A percentile compares a stretch with the other conserved stretches of the same genome.
These are phyloP conservation scores for Sporothrix inflata DNA, from an alignment of 2,329 filamentous ascomycete genomes.

Conservation along the genomic window DNA sequence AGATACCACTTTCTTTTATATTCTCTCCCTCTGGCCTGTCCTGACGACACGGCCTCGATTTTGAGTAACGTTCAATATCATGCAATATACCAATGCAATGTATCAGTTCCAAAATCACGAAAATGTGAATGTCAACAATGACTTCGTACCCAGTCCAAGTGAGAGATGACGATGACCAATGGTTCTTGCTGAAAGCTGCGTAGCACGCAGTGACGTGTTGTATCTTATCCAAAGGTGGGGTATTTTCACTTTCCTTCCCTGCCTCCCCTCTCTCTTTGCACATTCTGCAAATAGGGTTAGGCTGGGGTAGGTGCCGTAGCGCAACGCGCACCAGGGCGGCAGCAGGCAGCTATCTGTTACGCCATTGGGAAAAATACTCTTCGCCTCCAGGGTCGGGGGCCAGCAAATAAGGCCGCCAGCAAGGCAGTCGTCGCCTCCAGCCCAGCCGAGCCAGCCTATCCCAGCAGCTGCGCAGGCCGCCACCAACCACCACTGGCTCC, in stretches of 20 bases:
- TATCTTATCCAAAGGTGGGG: constrained; percentile 7
- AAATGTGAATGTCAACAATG: not conserved
- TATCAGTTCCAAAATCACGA: not conserved
- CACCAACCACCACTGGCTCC: not conserved
- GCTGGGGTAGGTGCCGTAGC: constrained; percentile 6
- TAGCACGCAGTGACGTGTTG: constrained; percentile 15
- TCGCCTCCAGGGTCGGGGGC: not conserved
- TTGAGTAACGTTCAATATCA: constrained; percentile 3
- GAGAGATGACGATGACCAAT: not conserved
- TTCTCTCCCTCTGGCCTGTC: not conserved
- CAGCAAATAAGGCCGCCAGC: not conserved
- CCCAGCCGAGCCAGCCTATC: not conserved
- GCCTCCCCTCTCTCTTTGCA: not conserved
- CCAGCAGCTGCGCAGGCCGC: not conserved
- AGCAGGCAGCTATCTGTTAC: constrained; percentile 27
- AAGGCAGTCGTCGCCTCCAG: not conserved
- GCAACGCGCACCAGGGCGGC: not conserved
- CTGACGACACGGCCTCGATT: not conserved
- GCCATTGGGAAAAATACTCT: constrained; percentile 17
- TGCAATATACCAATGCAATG: not conserved
- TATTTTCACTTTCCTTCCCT: not conserved
- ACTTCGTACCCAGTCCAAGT: not conserved
- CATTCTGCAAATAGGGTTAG: constrained; percentile 15
- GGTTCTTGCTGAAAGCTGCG: not conserved
- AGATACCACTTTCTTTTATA: constrained; percentile 28